phyloP scores from a whole-genome alignment of 306 rosid genomes.

The Trifolium fragiferum region DNA sequence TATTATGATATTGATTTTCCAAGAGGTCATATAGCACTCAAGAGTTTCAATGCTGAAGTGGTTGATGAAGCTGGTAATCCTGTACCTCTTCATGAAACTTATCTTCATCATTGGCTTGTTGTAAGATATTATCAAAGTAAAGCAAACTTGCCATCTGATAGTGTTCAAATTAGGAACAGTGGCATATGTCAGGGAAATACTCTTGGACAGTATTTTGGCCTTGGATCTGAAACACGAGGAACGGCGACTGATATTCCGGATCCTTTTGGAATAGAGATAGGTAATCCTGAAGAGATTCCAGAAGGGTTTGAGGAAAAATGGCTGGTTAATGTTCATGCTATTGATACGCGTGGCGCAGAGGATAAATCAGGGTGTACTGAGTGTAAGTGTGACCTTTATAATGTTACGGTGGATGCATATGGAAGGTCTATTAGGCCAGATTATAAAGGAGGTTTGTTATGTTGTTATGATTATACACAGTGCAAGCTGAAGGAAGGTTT shows the following conservation, averaged over 20 bases:
- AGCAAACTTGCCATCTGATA: conserved; percentile 35
- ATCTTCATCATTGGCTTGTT: conserved; percentile 72
- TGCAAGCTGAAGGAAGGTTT: conserved; percentile 62
- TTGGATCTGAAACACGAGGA: conserved; percentile 66
- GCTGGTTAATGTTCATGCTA: conserved; percentile 67
- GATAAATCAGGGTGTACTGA: conserved; percentile 65
- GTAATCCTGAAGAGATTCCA: conserved; percentile 59
- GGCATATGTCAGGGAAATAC: conserved; percentile 56
- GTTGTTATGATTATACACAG: conserved; percentile 63
- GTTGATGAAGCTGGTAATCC: conserved; percentile 68
- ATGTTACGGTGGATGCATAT: conserved; percentile 47
- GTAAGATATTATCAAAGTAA: conserved; percentile 30
- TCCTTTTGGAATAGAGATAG: conserved; percentile 70
- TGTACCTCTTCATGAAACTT: conserved; percentile 69
- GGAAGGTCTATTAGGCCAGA: conserved; percentile 50
- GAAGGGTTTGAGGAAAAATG: conserved; percentile 67
- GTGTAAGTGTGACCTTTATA: conserved; percentile 66
- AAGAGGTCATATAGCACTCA: conserved; percentile 69
- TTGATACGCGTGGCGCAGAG: conserved; percentile 64
- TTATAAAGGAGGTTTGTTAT: conserved; percentile 65
- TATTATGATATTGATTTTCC: conserved; percentile 62
- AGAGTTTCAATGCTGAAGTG: conserved; percentile 70
- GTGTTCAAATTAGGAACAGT: conserved; percentile 41
- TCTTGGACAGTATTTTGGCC: conserved; percentile 62
- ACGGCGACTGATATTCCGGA: conserved; percentile 56